A percentile compares a stretch with the other conserved stretches of the same genome.
phyloP scores from a whole-genome alignment of 1,284 basidiomycete genomes.

The Leucoagaricus sp. region DNA sequence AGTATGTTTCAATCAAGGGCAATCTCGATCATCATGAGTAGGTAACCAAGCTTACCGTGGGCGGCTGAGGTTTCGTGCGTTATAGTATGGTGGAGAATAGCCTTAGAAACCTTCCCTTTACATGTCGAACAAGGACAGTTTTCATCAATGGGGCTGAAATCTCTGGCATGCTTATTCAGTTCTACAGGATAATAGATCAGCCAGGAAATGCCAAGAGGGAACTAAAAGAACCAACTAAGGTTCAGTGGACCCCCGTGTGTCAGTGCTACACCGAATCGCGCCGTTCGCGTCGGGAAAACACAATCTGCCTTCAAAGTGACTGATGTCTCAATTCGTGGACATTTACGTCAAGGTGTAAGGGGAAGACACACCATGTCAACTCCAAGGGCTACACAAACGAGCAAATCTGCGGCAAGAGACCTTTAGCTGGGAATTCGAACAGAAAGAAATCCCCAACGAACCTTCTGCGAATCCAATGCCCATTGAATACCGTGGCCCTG shows the following conservation, averaged over 20 bases:
- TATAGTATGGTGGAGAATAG: conserved; percentile 70
- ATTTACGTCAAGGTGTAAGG: background rate
- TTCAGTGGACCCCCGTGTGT: conserved; percentile 80
- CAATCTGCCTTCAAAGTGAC: conserved; percentile 68
- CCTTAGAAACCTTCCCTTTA: conserved; percentile 58
- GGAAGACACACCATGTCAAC: conserved; percentile 73
- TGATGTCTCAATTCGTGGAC: background rate
- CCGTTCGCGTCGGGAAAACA: conserved; percentile 86
- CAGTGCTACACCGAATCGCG: conserved; percentile 83
- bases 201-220: background rate
- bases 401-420: conserved; percentile 53
- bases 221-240: conserved; percentile 52
- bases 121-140: conserved; percentile 83
- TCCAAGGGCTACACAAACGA: conserved; percentile 86
- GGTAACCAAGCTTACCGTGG: conserved; percentile 51
- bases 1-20: conserved; percentile 15
- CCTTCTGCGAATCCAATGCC: conserved; percentile 89
- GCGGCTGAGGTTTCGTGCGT: conserved; percentile 80
- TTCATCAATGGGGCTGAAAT: conserved; percentile 71
- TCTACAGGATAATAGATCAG: conserved; percentile 33
- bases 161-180: conserved; percentile 66
- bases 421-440: background rate
- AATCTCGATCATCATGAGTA: background rate
- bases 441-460: conserved; percentile 25
- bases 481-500: conserved; percentile 85